Conservation (phyloP, 495 filamentous ascomycete genomes). For the Lasiosphaeria hispida region DNA sequence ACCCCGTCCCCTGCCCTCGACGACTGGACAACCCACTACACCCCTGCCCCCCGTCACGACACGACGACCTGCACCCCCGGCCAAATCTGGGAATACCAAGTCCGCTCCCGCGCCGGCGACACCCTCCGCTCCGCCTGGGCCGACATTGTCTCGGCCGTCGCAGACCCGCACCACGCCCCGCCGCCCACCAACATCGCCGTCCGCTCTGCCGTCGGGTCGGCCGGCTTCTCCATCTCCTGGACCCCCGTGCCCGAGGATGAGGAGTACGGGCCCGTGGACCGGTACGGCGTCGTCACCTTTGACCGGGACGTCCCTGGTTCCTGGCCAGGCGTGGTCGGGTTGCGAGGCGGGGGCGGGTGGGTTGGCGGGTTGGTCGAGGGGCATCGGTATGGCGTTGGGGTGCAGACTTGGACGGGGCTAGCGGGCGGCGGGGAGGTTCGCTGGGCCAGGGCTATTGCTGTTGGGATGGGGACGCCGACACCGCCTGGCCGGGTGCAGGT, state of each 20-base stretch:
- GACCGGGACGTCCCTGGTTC: slow-evolving; percentile 15
- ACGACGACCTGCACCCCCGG: not conserved
- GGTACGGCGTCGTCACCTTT: slow-evolving; percentile 14
- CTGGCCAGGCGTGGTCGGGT: slow-evolving; percentile 9
- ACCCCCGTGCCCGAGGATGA: slow-evolving; percentile 2
- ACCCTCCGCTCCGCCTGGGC: slow-evolving; percentile 16
- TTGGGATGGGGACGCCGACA: slow-evolving; percentile 12
- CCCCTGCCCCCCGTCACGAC: slow-evolving; percentile 8
- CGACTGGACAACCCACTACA: not conserved
- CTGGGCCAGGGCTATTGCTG: slow-evolving; percentile 10
- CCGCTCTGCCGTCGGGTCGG: not conserved
- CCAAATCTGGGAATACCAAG: slow-evolving; percentile 17
- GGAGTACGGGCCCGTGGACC: slow-evolving; percentile 11
- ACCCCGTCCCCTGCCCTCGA: not conserved
- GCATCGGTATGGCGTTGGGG: slow-evolving; percentile 15
- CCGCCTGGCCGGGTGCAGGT: slow-evolving; percentile 3
- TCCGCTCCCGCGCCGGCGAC: slow-evolving; percentile 19
- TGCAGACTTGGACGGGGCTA: slow-evolving; percentile 20
- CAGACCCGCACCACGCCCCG: slow-evolving; percentile 15
- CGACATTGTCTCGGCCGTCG: slow-evolving; percentile 10
- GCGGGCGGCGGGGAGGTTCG: slow-evolving; percentile 8
- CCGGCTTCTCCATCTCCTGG: slow-evolving; percentile 15
- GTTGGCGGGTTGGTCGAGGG: slow-evolving; percentile 13
- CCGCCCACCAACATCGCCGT: slow-evolving; percentile 15
- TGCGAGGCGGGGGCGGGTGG: not conserved